A percentile compares a stretch with the other conserved stretches of the same genome.
phyloP scores from a whole-genome alignment of 805 yeast genomes.

The Hanseniaspora taiwanica region DNA sequence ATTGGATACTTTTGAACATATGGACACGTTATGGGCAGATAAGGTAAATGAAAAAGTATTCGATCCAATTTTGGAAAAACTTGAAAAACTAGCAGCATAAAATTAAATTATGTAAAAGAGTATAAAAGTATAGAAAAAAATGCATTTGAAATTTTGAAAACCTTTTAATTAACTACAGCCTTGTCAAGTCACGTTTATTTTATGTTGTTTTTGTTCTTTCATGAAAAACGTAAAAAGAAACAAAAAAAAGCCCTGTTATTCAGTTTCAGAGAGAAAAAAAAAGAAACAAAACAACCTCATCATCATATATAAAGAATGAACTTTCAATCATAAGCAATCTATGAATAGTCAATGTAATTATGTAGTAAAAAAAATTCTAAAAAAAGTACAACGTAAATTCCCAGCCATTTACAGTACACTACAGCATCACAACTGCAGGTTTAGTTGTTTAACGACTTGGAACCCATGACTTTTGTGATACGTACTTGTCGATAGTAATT shows the following conservation, averaged over 20 bases:
- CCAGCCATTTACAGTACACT: slow-evolving; percentile 47
- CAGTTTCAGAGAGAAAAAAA: background rate
- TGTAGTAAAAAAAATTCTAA: slow-evolving; percentile 19
- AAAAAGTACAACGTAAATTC: slow-evolving; percentile 43
- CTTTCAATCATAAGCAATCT: too few relatives aligned
- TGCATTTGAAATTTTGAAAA: too few relatives aligned
- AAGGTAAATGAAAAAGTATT: slow-evolving; percentile 35
- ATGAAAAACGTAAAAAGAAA: too few relatives aligned
- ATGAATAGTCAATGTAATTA: background rate
- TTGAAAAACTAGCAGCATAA: too few relatives aligned
- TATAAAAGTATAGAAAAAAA: too few relatives aligned
- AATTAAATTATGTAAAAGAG: too few relatives aligned
- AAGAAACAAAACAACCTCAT: too few relatives aligned
- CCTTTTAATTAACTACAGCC: too few relatives aligned
- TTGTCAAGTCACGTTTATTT: too few relatives aligned
- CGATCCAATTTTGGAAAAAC: slow-evolving; percentile 32
- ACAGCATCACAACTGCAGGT: slow-evolving; percentile 38
- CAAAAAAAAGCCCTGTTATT: too few relatives aligned
- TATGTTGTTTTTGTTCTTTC: too few relatives aligned
- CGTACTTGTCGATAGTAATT: background rate
- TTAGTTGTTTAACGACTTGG: slow-evolving; percentile 8
- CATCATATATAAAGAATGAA: too few relatives aligned
- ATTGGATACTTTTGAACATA: slow-evolving; percentile 53
- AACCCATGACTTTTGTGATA: slow-evolving; percentile 57
- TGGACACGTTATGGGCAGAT: slow-evolving; percentile 69